Conservation (phyloP, 148 eudicot genomes). For the Silene latifolia region DNA sequence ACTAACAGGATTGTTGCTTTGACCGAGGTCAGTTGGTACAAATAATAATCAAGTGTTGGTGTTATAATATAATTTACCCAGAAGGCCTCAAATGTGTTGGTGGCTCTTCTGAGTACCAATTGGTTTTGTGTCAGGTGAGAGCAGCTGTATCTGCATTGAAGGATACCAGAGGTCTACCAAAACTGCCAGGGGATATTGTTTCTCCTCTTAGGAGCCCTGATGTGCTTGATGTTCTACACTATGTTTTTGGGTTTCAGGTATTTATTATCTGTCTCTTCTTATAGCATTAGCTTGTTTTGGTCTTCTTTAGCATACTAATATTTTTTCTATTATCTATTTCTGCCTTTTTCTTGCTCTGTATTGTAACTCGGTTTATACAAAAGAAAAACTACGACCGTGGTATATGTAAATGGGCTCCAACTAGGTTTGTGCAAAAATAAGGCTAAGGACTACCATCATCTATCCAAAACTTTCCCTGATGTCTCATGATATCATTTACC, state of each 20-base stretch:
- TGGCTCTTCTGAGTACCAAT: constrained; percentile 10
- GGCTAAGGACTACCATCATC: neutral
- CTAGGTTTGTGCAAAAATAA: neutral
- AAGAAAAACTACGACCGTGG: neutral
- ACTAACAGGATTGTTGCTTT: constrained; percentile 70
- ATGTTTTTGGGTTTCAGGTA: constrained; percentile 96
- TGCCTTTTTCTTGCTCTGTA: neutral
- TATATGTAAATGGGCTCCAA: neutral
- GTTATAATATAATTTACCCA: neutral
- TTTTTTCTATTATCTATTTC: neutral
- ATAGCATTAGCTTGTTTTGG: neutral
- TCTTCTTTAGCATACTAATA: neutral
- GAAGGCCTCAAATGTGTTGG: constrained; percentile 1
- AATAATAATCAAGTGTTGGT: neutral
- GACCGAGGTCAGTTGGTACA: constrained; percentile 56
- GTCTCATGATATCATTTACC: neutral
- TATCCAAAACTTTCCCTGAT: neutral
- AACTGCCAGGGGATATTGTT: constrained; percentile 61
- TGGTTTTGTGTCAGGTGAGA: constrained; percentile 52
- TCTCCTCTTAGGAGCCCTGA: constrained; percentile 70
- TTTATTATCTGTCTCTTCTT: constrained; percentile 10
- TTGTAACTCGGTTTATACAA: neutral
- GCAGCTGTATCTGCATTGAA: constrained; percentile 83
- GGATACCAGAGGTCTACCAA: constrained; percentile 59
- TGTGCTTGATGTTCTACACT: constrained; percentile 90